These are phyloP conservation scores for Skeletonema marinoi DNA, from an alignment of 108 stramenopile species.

Conservation along the genomic window DNA sequence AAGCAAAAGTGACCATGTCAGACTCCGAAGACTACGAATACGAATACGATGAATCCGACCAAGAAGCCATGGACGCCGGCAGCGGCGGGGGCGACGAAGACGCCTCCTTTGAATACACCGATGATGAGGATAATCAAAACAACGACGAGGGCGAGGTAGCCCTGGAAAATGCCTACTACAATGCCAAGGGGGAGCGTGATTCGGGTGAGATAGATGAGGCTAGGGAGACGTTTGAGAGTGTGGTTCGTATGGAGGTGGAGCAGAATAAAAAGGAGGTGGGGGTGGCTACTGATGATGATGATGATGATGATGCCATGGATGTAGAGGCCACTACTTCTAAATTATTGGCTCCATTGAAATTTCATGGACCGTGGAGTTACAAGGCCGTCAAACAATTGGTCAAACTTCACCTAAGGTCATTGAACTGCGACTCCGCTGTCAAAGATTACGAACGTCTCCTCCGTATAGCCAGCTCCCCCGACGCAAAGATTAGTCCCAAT, in stretches of 20 bases:
- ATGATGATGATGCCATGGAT: slow-evolving; percentile 14
- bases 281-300: slow-evolving; percentile 32
- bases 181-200: slow-evolving; percentile 83
- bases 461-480: slow-evolving; percentile 57
- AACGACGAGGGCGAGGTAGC: slow-evolving; percentile 77
- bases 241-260: slow-evolving; percentile 57
- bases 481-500: slow-evolving; percentile 82
- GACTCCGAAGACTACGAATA: slow-evolving; percentile 56
- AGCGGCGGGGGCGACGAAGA: slow-evolving; percentile 69
- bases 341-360: slow-evolving; percentile 23
- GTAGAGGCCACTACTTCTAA: neutral
- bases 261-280: slow-evolving; percentile 25
- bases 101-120: slow-evolving; percentile 87
- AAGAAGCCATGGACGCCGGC: slow-evolving; percentile 22
- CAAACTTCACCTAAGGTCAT: slow-evolving; percentile 72
- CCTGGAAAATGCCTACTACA: slow-evolving; percentile 92
- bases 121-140: slow-evolving; percentile 73
- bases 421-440: slow-evolving; percentile 50
- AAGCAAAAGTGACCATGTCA: slow-evolving; percentile 21
- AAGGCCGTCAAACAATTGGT: slow-evolving; percentile 92
- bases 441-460: slow-evolving; percentile 71
- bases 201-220: slow-evolving; percentile 62
- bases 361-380: slow-evolving; percentile 85
- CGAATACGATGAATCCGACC: slow-evolving; percentile 51
- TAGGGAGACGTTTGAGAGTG: slow-evolving; percentile 71